Evolutionary conservation across 108 stramenopile genomes (phyloP).

Genomic region (Craspedostauros australis): DNA sequence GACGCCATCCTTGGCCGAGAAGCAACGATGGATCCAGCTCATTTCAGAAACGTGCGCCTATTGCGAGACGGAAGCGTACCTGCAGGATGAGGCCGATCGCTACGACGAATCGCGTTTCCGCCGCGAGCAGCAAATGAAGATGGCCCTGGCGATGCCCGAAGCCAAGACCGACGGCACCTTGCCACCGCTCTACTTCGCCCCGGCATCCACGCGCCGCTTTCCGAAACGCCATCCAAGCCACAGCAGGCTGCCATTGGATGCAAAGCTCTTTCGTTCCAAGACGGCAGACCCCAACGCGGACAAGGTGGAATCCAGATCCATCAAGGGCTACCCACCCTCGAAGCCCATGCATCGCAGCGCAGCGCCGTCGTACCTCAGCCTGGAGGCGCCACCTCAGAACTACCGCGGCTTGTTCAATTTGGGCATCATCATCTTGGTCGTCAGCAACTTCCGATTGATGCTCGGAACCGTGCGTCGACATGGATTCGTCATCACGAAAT

Average conservation of each 20-base stretch:
- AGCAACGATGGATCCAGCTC: constrained; percentile 67
- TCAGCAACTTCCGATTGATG: constrained; percentile 70
- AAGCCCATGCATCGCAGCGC: constrained; percentile 65
- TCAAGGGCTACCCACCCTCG: constrained; percentile 55
- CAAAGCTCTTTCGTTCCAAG: constrained; percentile 37
- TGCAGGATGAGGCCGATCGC: constrained; percentile 21
- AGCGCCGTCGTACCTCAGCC: constrained; percentile 52
- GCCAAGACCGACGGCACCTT: constrained; percentile 37
- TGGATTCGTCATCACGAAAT: constrained; percentile 51
- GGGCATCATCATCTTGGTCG: constrained; percentile 63
- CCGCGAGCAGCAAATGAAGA: constrained; percentile 17
- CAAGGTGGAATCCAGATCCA: constrained; percentile 32
- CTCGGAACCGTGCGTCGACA: constrained; percentile 39
- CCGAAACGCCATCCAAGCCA: background rate
- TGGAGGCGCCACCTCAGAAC: constrained; percentile 57
- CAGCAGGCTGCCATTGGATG: constrained; percentile 29
- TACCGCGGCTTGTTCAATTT: constrained; percentile 81
- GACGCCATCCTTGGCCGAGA: constrained; percentile 57
- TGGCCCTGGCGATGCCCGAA: constrained; percentile 36
- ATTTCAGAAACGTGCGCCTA: constrained; percentile 70
- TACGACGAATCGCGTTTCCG: constrained; percentile 25
- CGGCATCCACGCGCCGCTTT: constrained; percentile 10
- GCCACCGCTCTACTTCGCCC: constrained; percentile 43
- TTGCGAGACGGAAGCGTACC: constrained; percentile 60
- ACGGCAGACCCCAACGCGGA: constrained; percentile 34